Percentiles rank a stretch among this genome's conserved stretches.
These are phyloP conservation scores for Gamsiella multidivaricata DNA, from an alignment of 192 early-diverging fungal genomes.

Conservation along the genomic window DNA sequence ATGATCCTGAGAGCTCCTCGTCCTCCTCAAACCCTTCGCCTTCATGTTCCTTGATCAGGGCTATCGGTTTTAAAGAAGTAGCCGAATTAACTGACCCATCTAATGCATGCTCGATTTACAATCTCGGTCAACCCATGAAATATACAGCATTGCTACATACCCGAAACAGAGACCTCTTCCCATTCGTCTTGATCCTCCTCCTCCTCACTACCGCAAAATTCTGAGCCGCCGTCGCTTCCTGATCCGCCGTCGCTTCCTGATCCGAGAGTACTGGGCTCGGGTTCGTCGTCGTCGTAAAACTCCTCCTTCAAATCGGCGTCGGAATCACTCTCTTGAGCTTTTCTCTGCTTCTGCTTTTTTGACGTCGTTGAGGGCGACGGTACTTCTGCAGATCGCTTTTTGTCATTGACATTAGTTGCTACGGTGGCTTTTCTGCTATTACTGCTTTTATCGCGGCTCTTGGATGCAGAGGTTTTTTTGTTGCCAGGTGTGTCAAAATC, in stretches of 20 bases:
- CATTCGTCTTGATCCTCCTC: conserved; percentile 57
- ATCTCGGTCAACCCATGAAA: not conserved
- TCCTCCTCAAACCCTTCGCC: not conserved
- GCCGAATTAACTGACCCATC: too few relatives aligned
- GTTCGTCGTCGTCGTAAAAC: not conserved
- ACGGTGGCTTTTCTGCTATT: not conserved
- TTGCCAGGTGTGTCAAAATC: not conserved
- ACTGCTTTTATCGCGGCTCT: not conserved
- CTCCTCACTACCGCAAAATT: conserved; percentile 20
- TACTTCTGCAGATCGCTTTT: not conserved
- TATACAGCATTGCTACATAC: not conserved
- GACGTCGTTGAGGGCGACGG: not conserved
- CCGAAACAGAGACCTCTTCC: conserved; percentile 57
- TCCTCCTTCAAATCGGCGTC: not conserved
- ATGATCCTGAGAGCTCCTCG: conserved; percentile 54
- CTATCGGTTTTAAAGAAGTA: too few relatives aligned
- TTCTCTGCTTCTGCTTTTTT: conserved; percentile 3
- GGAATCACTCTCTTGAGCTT: not conserved
- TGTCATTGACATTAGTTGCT: not conserved
- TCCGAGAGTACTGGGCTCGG: not conserved
- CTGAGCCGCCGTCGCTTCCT: conserved; percentile 10
- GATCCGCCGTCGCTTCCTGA: conserved; percentile 11
- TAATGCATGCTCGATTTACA: too few relatives aligned
- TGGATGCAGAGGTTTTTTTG: not conserved
- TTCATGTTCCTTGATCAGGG: not conserved